Evolutionary conservation across 2,329 filamentous ascomycete species (phyloP), one percentile per base, ranked within the genome.

Genomic region (Fusarium albosuccineum): DNA sequence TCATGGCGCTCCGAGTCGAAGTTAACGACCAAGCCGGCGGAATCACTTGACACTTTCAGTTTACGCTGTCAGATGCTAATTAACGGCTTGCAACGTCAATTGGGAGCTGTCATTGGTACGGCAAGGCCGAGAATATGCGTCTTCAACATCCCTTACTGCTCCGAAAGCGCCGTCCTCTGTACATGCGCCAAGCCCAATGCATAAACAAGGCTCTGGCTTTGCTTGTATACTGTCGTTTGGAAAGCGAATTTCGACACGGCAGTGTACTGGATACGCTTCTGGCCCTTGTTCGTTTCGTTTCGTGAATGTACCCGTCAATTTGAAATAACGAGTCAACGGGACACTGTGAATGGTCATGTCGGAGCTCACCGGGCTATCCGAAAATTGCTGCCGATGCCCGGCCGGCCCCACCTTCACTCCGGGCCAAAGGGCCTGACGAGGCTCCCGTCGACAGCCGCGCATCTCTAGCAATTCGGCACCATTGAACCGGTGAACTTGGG

Each of bases 31-130:
- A 51, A 45, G 34, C 34, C 58, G 22, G 62, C 51, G 57, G 62
- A 58, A 69, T 68, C 65, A 69, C 53, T 68, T 68, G 66, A 66
- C 53, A 22, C 49, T 59, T 41, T 42, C 37, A 42, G 22, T 39
- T 46, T 48, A 40, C 41, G 33, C 34, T 30, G 33, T 9, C 42
- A 22, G 14, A 29, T 48, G 26, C 44, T 39, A 50, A 30, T 34
- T 40, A 40, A 51, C 41, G 22, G 33, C 42, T 66, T 68, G 61
- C 22, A 37, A 67, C 53, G 41, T 34, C 62, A 68, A 68, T 68
- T 66, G 57, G 54, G 26, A 45, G 22, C 36, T 40, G 45, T 49
- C 44, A 68, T 69, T 68, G 66, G 66, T 11, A 63, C 41, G 29
- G 41, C 34, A 50, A 66, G 40, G 50, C 62, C 62, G 62, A 50